Conservation (phyloP, 2,329 filamentous ascomycete species). For the Chalaropsis ovoidea region DNA sequence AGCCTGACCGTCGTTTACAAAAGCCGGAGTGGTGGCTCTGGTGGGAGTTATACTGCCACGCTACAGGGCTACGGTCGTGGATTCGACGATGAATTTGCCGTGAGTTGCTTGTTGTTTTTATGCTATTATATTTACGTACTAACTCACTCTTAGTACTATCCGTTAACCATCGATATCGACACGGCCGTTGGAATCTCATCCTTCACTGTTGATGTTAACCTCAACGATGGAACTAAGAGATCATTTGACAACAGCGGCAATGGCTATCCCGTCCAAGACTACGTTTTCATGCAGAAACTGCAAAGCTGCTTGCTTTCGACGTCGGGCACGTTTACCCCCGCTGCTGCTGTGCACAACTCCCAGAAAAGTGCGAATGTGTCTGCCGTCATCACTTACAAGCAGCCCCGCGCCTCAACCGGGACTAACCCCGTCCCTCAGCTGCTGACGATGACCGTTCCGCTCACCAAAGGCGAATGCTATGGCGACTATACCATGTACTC, state of each 20-base stretch:
- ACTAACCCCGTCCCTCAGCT: slow-evolving; percentile 35
- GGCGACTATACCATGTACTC: slow-evolving; percentile 43
- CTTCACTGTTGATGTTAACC: slow-evolving; percentile 45
- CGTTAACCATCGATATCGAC: slow-evolving; percentile 42
- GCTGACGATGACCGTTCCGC: slow-evolving; percentile 33
- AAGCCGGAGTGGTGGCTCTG: slow-evolving; percentile 41
- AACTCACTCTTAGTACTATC: slow-evolving; percentile 35
- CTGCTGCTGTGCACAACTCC: slow-evolving; percentile 43
- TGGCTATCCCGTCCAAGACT: slow-evolving; percentile 46
- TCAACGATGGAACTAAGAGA: slow-evolving; percentile 39
- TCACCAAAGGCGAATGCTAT: slow-evolving; percentile 38
- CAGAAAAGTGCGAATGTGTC: slow-evolving; percentile 35
- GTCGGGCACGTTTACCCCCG: slow-evolving; percentile 37
- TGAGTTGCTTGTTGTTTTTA: slow-evolving; percentile 8
- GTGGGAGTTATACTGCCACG: slow-evolving; percentile 17
- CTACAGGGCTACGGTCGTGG: slow-evolving; percentile 37
- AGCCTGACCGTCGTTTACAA: slow-evolving; percentile 47
- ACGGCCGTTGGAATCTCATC: slow-evolving; percentile 51
- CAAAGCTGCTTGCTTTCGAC: slow-evolving; percentile 46
- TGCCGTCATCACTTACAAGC: slow-evolving; percentile 38
- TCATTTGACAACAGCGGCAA: slow-evolving; percentile 49
- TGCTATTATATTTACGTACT: neutral
- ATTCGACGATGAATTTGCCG: slow-evolving; percentile 50
- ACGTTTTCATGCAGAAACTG: slow-evolving; percentile 44
- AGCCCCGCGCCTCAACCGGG: slow-evolving; percentile 33